Evolutionary conservation across 768 basidiomycete genomes (phyloP).

Genomic region (Termitomyces bulborhizus): DNA sequence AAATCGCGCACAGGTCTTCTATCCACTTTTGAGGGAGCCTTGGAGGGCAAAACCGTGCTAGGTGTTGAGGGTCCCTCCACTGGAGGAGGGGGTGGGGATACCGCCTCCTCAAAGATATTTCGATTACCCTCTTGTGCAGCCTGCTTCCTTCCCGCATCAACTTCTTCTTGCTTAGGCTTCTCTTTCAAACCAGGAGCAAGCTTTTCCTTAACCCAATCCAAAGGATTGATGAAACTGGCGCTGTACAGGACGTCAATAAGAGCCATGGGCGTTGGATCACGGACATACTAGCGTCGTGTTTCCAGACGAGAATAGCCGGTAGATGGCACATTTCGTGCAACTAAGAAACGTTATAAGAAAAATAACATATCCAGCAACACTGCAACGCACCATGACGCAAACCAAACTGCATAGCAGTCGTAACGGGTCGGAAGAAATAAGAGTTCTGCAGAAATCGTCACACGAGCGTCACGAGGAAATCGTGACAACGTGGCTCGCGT

Average conservation of each 20-base stretch:
- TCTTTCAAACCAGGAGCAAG: constrained; percentile 43
- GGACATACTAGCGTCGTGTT: constrained; percentile 39
- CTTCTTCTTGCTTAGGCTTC: constrained; percentile 37
- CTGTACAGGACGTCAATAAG: constrained; percentile 15
- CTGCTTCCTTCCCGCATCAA: constrained; percentile 37
- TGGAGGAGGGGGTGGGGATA: constrained; percentile 10
- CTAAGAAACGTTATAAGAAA: constrained; percentile 4
- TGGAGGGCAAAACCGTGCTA: neutral
- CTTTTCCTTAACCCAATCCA: constrained; percentile 60
- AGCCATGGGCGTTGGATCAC: neutral
- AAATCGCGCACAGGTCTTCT: constrained; percentile 10
- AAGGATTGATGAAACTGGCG: constrained; percentile 48
- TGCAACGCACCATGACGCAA: constrained; percentile 19
- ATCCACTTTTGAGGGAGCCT: neutral
- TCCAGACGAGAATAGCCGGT: constrained; percentile 21
- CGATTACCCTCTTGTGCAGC: constrained; percentile 37
- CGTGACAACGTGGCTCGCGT: constrained; percentile 11
- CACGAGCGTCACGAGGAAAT: constrained; percentile 6
- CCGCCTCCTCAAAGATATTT: constrained; percentile 44
- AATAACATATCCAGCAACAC: constrained; percentile 7
- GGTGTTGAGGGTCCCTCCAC: neutral
- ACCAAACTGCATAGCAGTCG: constrained; percentile 14
- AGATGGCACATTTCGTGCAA: constrained; percentile 4
- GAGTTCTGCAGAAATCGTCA: constrained; percentile 4
- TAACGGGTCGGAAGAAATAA: constrained; percentile 6